Conservation (phyloP, 2,329 filamentous ascomycete species). For the Fusarium annulatum region DNA sequence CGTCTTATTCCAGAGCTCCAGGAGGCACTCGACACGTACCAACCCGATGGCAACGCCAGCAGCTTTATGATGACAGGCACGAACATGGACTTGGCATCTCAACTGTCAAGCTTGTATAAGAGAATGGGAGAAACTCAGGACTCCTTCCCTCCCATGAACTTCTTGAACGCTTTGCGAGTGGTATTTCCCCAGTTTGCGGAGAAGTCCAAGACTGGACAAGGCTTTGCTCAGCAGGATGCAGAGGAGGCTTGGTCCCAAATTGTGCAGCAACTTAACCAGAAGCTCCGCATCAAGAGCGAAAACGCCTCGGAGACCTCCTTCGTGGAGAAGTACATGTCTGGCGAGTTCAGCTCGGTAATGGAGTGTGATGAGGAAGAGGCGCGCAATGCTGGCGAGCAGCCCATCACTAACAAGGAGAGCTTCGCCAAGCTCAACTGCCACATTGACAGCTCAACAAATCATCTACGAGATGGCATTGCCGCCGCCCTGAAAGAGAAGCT, state of each 20-base stretch:
- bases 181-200: conserved; percentile 95
- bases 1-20: conserved; percentile 92
- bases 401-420: conserved; percentile 73
- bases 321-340: conserved; percentile 90
- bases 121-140: conserved; percentile 91
- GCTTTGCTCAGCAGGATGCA: conserved; percentile 97
- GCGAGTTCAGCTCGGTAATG: conserved; percentile 80
- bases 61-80: conserved; percentile 52
- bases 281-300: conserved; percentile 73
- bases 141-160: conserved; percentile 84
- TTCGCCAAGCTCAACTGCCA: conserved; percentile 98
- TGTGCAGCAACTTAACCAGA: conserved; percentile 81
- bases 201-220: conserved; percentile 81
- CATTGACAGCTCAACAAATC: conserved; percentile 87
- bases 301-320: conserved; percentile 72
- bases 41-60: conserved; percentile 55
- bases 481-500: conserved; percentile 87
- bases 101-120: conserved; percentile 85
- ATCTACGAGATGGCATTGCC: conserved; percentile 87
- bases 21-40: conserved; percentile 74
- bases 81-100: conserved; percentile 75
- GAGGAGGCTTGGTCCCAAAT: conserved; percentile 99
- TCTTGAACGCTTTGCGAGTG: conserved; percentile 81
- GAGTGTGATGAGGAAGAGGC: conserved; percentile 87
- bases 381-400: conserved; percentile 77